Base-by-base conservation (phyloP, 2,329 filamentous ascomycete genomes). In the Dichotomopilus funicola region DNA sequence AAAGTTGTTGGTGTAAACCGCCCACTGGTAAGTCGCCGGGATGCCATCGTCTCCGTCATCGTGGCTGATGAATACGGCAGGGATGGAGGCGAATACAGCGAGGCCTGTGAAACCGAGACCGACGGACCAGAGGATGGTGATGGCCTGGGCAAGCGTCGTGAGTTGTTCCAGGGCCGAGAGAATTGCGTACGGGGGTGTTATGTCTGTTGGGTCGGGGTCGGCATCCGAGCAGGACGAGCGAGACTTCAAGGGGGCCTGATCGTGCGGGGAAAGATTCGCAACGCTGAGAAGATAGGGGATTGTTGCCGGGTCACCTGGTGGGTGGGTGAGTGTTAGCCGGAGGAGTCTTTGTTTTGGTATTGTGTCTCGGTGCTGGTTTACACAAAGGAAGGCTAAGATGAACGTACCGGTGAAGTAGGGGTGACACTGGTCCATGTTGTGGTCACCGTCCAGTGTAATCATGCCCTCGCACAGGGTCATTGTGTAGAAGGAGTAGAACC, bases 101-200 rank as follows among this genome's bases (percentile, higher is more conserved):
- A 65, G 41, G 5, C 57, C 50, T 11, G 58, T 59, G 6, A 62
- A 60, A 4, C 51, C 49, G 5, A 58, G 53, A 6, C 58, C 59
- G 37, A 65, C 45, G 37, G 60, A 60, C 36, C 60, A 59, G 31
- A 65, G 50, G n/a, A 62, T 51, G 19, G 61, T 53, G 13, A 64
- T 51, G 6, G 61, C 63, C 31, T 59, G 54, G 51, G 62, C 48
- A 1, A 60, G 40, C 5, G 52, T 49, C 37, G 57, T 59, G 33
- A 64, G 49, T 6, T 53, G 47, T 53, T 64, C 53, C 31, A 66
- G 49, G 12, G 54, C 44, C 6, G 49, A 45, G 33, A 60, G 55
- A 3, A 63, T 37, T 2, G 60, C 48, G 6, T 57, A 36, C 11
- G 56, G 19, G 19, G 19, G 19, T 27, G 19, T 27, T 27, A 27